phyloP scores from a whole-genome alignment of 2,329 filamentous ascomycete genomes.

The Acephala macrosclerotiorum region DNA sequence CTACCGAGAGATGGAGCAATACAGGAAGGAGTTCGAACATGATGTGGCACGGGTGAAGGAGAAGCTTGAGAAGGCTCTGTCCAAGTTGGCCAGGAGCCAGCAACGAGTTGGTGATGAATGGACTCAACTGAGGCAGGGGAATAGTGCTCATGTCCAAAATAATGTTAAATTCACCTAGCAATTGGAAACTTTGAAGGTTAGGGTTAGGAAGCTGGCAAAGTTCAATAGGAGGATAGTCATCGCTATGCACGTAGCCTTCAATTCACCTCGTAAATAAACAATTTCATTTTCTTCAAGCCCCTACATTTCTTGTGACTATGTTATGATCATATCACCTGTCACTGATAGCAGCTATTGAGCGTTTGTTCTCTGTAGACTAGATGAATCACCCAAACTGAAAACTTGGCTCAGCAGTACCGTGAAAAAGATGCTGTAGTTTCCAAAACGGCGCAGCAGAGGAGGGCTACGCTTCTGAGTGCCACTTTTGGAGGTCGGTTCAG shows the following conservation, averaged over 20 bases:
- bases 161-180: conserved; percentile 9
- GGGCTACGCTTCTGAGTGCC: background rate
- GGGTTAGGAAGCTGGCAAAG: conserved; percentile 6
- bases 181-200: background rate
- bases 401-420: background rate
- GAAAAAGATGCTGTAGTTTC: background rate
- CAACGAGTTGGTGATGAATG: conserved; percentile 20
- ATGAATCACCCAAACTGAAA: too few species aligned
- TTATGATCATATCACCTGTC: background rate
- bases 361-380: too few species aligned
- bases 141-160: conserved; percentile 10
- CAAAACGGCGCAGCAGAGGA: background rate
- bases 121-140: conserved; percentile 17
- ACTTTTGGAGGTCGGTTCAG: too few species aligned
- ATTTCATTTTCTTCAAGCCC: too few species aligned
- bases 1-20: conserved; percentile 26
- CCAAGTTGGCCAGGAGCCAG: conserved; percentile 21
- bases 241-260: conserved; percentile 4
- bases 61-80: conserved; percentile 21
- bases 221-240: conserved; percentile 12
- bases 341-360: too few species aligned
- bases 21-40: conserved; percentile 26
- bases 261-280: too few species aligned
- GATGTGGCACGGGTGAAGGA: conserved; percentile 14
- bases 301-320: conserved; percentile 1